Evolutionary conservation across 495 filamentous ascomycete genomes (phyloP).

Genomic region (Poronia punctata): DNA sequence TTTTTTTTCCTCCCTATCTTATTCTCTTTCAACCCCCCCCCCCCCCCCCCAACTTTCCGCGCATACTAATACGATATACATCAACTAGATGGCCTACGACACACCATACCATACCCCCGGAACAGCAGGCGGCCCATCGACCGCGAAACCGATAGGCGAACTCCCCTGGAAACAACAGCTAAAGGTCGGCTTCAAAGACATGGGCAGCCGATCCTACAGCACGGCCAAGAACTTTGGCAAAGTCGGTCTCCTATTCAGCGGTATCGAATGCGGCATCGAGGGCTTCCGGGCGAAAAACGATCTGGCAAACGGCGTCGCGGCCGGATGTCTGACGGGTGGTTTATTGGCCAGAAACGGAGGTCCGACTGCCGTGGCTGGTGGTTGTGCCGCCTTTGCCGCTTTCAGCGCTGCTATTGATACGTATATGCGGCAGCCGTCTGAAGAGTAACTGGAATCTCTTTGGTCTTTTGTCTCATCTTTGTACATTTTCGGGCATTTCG

Average conservation of each 20-base stretch:
- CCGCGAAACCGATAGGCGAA: constrained; percentile 51
- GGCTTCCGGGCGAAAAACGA: constrained; percentile 90
- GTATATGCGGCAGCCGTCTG: constrained; percentile 66
- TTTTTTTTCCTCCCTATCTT: neutral
- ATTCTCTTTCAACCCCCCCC: neutral
- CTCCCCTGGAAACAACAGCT: constrained; percentile 81
- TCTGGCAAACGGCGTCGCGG: constrained; percentile 75
- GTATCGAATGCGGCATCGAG: constrained; percentile 94
- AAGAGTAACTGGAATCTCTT: constrained; percentile 29
- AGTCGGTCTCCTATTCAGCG: constrained; percentile 81
- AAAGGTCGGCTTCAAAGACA: constrained; percentile 80
- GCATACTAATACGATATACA: constrained; percentile 12
- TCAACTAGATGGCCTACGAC: constrained; percentile 87
- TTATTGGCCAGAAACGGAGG: constrained; percentile 77
- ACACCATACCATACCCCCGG: constrained; percentile 66
- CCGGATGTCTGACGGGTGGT: constrained; percentile 88
- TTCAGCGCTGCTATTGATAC: constrained; percentile 93
- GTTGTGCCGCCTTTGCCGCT: constrained; percentile 91
- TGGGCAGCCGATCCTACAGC: constrained; percentile 76
- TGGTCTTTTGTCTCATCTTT: too few species aligned
- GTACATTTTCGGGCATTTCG: too few species aligned
- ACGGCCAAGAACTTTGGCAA: constrained; percentile 92
- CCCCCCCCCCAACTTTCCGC: neutral
- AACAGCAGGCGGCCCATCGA: constrained; percentile 46
- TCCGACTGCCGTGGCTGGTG: constrained; percentile 80